Evolutionary conservation across 176 grass and related monocot genomes (phyloP).

Genomic region (Saccharum officinarum): DNA sequence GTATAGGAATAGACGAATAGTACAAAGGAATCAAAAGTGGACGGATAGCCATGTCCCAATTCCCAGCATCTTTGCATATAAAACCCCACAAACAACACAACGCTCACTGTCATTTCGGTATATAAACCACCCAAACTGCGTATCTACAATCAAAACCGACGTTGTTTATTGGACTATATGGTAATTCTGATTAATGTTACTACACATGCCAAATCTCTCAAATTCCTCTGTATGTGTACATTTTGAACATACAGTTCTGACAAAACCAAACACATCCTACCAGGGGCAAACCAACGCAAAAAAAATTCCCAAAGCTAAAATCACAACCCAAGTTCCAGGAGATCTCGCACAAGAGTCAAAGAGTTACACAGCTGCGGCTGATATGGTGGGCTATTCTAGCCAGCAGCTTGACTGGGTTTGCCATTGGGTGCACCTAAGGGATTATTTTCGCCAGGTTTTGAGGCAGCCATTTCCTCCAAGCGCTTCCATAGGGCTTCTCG

Average conservation of each 20-base stretch:
- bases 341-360: slow-evolving; percentile 33
- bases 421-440: slow-evolving; percentile 32
- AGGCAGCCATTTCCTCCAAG: slow-evolving; percentile 69
- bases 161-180: slow-evolving; percentile 63
- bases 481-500: slow-evolving; percentile 67
- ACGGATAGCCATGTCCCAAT: neutral
- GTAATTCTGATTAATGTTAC: slow-evolving; percentile 42
- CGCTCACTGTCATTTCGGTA: neutral
- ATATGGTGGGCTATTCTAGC: slow-evolving; percentile 38
- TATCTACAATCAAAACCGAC: slow-evolving; percentile 44
- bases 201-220: slow-evolving; percentile 35
- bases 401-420: slow-evolving; percentile 41
- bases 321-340: slow-evolving; percentile 40
- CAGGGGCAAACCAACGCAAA: slow-evolving; percentile 37
- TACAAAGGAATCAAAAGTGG: too few species aligned
- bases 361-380: slow-evolving; percentile 6
- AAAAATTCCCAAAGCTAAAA: slow-evolving; percentile 44
- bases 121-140: slow-evolving; percentile 21
- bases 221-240: slow-evolving; percentile 44
- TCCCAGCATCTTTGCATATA: neutral
- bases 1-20: too few species aligned
- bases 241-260: slow-evolving; percentile 49
- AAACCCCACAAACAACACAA: neutral
- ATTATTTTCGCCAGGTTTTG: slow-evolving; percentile 44
- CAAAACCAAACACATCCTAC: slow-evolving; percentile 46